Base-by-base conservation (phyloP, 805 yeast species). In the Soucietia sequanensis region DNA sequence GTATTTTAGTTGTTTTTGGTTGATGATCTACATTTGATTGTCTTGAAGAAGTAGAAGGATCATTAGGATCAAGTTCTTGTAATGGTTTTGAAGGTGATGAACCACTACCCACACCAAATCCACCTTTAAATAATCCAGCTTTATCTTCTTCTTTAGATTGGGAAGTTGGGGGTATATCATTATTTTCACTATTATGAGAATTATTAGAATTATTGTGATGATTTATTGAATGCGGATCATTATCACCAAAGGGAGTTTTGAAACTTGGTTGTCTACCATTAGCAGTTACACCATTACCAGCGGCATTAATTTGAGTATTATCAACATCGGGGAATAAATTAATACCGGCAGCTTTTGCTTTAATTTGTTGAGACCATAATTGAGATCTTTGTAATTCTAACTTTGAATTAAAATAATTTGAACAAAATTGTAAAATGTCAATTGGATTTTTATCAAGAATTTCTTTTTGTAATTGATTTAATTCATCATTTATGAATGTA, bases 381-480 rank as follows among this genome's bases (percentile, higher is more conserved):
- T 67, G 69, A 19, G 65, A 51, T 52, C 85, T 70, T 51, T 81
- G 85, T 20, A 72, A 70, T 45, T 78, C 80, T 39, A 84, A 62
- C 39, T 81, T 75, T 31, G 68, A 56, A 51, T 74, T 75, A 65
- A 85, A 85, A 58, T 81, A 82, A 58, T 80, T 75, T 37, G 85
- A 82, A 50, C 90, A 81, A 61, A 84, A 85, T 52, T 84, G 89
- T 38, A 85, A 56, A 9, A 84, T 65, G 51, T 84, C 91, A 10
- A 66, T 52, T 1, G 95, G 95, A 47, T 80, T 75, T 43, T 67
- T 63, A 26, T 65, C 50, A 31, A 52, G 44, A 34, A 67, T 57
- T 51, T 80, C 84, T 51, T 69, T 73, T 56, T 80, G 81, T 54
- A 83, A 78, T 42, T 70, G 77, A 47, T 74, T 73, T 56, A 84